Evolutionary conservation across 176 grass and related monocot genomes (phyloP).

Genomic region (Triticum monococcum): DNA sequence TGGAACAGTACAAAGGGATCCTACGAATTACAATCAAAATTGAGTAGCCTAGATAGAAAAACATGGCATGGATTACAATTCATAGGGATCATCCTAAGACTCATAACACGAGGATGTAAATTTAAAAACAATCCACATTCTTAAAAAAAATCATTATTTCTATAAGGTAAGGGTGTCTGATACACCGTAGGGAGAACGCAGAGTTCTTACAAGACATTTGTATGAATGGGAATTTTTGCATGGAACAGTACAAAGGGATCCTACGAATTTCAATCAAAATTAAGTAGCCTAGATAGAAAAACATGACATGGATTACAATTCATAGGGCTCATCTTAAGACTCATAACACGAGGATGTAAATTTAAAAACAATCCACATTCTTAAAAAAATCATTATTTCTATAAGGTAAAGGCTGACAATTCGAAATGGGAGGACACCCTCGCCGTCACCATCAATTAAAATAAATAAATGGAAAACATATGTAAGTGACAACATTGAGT

Average conservation of each 20-base stretch:
- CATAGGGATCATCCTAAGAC: not conserved
- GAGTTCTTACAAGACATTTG: not conserved
- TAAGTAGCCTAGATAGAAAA: not conserved
- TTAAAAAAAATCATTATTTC: not conserved
- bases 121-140: not conserved
- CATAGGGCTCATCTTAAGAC: not conserved
- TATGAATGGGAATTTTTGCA: not conserved
- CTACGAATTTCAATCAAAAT: not conserved
- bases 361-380: not conserved
- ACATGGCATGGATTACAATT: not conserved
- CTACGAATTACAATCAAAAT: not conserved
- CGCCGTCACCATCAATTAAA: not conserved
- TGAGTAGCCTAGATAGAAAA: not conserved
- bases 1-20: not conserved
- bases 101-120: not conserved
- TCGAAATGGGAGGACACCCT: not conserved
- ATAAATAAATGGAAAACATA: not conserved
- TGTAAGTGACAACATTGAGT: not conserved
- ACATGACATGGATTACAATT: not conserved
- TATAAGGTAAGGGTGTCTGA: not conserved
- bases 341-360: not conserved
- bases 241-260: not conserved
- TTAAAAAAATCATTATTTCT: not conserved
- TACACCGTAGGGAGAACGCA: not conserved
- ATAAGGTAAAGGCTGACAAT: not conserved